Evolutionary conservation across 768 basidiomycete genomes (phyloP), one percentile per base, ranked within the genome.

Genomic region (Boletus pseudo-olivaceus): DNA sequence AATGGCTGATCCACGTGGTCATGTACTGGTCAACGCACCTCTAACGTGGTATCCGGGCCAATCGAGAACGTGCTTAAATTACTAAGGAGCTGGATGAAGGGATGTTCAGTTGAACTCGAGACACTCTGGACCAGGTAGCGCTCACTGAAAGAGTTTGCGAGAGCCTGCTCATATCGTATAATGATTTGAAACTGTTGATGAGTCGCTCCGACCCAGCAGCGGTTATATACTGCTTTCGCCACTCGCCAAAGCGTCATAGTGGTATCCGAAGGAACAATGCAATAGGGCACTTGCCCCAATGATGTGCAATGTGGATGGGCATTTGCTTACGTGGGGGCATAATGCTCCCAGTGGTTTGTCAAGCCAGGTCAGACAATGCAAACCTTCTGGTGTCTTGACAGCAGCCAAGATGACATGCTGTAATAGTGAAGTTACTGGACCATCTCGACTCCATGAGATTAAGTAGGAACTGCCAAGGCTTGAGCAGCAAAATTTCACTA

Each of bases 111-210:
- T 30, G 40, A 20, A 12, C 26, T 20, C 5, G 34, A 45, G n/a
- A 41, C 37, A 10, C 17, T 4, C 35, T 20, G 5, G 27, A 41
- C 15, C 7, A 30, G 40, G 42, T 4, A 44, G 40, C 50, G 40
- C 68, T 65, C 40, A 72, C 69, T 47, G 62, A 70, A 54, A 62
- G 51, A 7, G 59, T 66, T 57, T 66, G 63, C 1, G 70, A 70
- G 60, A 68, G 54, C 66, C 64, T 66, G 68, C 68, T 63, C 70
- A 68, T 70, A 23, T 30, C 32, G n/a, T 26, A 11, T 15, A 30
- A 15, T 39, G 40, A 38, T 39, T 49, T 49, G 23, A 53, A 35
- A 26, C 11, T 51, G 9, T 29, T 39, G 33, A 32, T 38, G 45
- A 15, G 26, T 20, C 49, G 5, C 43, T 33, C 42, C 38, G 37